A percentile compares a stretch with the other conserved stretches of the same genome.
phyloP scores from a whole-genome alignment of 331 rosid genomes.

The Cucumis variabilis region DNA sequence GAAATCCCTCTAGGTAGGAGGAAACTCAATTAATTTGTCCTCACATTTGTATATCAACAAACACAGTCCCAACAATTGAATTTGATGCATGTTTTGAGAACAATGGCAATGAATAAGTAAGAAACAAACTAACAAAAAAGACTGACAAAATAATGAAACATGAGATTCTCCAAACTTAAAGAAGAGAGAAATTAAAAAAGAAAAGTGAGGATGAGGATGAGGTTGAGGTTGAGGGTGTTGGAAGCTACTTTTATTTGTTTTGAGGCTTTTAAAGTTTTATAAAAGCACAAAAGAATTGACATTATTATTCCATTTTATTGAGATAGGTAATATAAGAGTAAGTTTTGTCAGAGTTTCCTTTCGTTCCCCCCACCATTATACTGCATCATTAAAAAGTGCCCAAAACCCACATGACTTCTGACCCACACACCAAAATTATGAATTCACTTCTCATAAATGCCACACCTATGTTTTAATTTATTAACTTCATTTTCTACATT shows the following conservation, averaged over 20 bases:
- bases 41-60: too few relatives aligned
- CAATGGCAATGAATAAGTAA: background rate
- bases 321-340: background rate
- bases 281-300: background rate
- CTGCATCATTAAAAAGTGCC: constrained; percentile 20
- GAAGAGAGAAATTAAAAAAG: background rate
- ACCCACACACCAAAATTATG: background rate
- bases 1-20: too few relatives aligned
- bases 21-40: background rate
- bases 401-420: constrained; percentile 11
- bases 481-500: background rate
- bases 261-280: background rate
- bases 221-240: background rate
- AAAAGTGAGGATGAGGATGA: too few relatives aligned
- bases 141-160: background rate
- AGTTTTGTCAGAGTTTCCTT: constrained; percentile 5
- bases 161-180: constrained; percentile 8
- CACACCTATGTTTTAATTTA: background rate
- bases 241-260: background rate
- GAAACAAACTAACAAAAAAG: background rate
- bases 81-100: background rate
- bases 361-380: constrained; percentile 10
- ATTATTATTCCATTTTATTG: constrained; percentile 24
- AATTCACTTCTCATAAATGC: background rate
- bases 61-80: background rate